Base-by-base conservation (phyloP, 208 protist species). In the Trypanosoma grayi region DNA sequence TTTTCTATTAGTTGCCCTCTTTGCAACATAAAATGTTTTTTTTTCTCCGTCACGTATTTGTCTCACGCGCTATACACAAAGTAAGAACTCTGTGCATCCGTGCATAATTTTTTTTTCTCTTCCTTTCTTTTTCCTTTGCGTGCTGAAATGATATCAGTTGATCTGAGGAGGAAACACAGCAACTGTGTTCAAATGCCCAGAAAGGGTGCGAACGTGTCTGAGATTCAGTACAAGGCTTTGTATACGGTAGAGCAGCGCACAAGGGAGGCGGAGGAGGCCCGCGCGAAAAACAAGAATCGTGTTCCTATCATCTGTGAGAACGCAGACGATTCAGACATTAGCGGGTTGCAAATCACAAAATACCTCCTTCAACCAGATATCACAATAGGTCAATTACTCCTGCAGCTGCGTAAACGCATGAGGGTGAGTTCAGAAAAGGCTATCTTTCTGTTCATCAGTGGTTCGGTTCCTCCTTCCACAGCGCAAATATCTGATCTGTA, bases 231-330 rank as follows among this genome's bases (percentile, higher is more conserved):
- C 63, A 93, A 93, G 59, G 63, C 78, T 57, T 58, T 68, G n/a
- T 76, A 88, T 71, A 73, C 73, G 20, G 71, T 94, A 37, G 86
- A 93, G 51, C 72, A 79, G 54, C 85, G 90, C 44, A 75, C 85
- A 47, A 50, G 50, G 5, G 79, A 90, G 59, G 64, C 84, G 28
- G 75, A 73, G 31, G 82, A 81, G 52, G 75, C 90, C 4, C 73
- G 77, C 30, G 70, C 79, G 59, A 68, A 75, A 57, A 79, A 94
- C 22, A 85, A 91, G 1, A 94, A 98, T 62, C 73, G 91, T 25
- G 73, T 96, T 25, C 92, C 90, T 10, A 82, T 98, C 16, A 98
- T 98, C 43, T 97, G 92, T 59, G 96, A 98, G 65, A 97, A 96
- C 57, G 77, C 83, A 1, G 57, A 79, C 39, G 87, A 96, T 51